These are phyloP conservation scores for Scenedesmus sp. DNA, from an alignment of 163 green algal genomes.

Conservation along the genomic window DNA sequence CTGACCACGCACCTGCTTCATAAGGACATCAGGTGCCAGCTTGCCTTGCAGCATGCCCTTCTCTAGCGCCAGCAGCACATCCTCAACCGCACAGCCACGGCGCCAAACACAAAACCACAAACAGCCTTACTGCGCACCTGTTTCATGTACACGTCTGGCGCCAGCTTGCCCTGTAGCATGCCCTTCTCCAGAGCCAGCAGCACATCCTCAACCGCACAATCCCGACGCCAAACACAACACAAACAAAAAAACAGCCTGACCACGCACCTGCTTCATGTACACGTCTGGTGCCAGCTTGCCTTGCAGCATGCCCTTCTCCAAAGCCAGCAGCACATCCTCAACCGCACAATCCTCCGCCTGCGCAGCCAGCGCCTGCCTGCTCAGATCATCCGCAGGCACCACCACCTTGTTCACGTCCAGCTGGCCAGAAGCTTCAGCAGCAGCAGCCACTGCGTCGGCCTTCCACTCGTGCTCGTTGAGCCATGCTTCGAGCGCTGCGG, in stretches of 20 bases:
- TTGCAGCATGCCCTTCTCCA: conserved; percentile 84
- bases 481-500: conserved; percentile 74
- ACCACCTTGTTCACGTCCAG: conserved; percentile 57
- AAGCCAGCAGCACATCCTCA: conserved; percentile 87
- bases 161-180: conserved; percentile 68
- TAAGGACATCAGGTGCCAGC: conserved; percentile 76
- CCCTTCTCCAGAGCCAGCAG: conserved; percentile 86
- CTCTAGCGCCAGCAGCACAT: conserved; percentile 88
- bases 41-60: conserved; percentile 70
- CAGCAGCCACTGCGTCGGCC: conserved; percentile 38
- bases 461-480: conserved; percentile 79
- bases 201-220: conserved; percentile 83
- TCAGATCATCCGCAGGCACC: conserved; percentile 79
- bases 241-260: neutral
- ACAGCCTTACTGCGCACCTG: conserved; percentile 61
- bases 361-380: conserved; percentile 80
- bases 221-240: neutral
- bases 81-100: conserved; percentile 39
- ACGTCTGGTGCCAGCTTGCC: conserved; percentile 66
- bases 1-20: conserved; percentile 77
- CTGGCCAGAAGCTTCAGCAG: neutral
- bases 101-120: neutral
- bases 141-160: conserved; percentile 84
- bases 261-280: conserved; percentile 87
- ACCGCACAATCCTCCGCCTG: conserved; percentile 86